Conservation (phyloP, 345 rosid genomes). For the Acer negundo region DNA sequence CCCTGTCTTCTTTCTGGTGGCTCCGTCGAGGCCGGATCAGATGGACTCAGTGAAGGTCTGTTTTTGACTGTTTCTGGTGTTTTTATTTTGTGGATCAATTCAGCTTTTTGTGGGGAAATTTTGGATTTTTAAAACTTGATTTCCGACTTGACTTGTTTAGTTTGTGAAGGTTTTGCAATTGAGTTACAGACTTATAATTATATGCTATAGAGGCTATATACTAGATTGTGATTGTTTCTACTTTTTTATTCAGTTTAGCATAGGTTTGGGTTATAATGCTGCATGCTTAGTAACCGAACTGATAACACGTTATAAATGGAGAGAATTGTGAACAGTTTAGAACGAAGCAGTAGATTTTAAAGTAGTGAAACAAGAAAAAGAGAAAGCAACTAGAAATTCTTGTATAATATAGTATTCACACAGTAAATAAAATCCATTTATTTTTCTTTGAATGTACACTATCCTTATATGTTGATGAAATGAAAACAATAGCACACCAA, state of each 20-base stretch:
- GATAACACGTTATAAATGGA: background rate
- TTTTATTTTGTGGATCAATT: background rate
- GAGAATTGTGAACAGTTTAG: background rate
- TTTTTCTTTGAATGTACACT: slow-evolving; percentile 20
- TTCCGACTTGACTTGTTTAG: background rate
- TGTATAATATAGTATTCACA: no score
- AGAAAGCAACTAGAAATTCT: no score
- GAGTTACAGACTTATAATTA: background rate
- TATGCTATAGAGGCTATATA: background rate
- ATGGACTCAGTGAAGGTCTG: slow-evolving; percentile 26
- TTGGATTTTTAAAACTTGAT: background rate
- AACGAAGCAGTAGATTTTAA: no score
- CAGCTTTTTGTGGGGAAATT: background rate
- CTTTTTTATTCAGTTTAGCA: background rate
- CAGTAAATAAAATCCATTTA: slow-evolving; percentile 22
- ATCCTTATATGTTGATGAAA: background rate
- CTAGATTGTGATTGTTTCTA: background rate
- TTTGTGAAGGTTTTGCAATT: background rate
- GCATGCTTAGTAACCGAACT: background rate
- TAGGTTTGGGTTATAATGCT: background rate
- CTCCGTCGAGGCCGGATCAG: slow-evolving; percentile 23
- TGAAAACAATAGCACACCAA: slow-evolving; percentile 25
- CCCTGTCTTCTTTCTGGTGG: slow-evolving; percentile 38
- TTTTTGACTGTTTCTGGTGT: background rate
- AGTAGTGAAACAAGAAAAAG: no score